A percentile compares a stretch with the other conserved stretches of the same genome.
Conservation (phyloP, 345 rosid species). For the Citrus inodora region DNA sequence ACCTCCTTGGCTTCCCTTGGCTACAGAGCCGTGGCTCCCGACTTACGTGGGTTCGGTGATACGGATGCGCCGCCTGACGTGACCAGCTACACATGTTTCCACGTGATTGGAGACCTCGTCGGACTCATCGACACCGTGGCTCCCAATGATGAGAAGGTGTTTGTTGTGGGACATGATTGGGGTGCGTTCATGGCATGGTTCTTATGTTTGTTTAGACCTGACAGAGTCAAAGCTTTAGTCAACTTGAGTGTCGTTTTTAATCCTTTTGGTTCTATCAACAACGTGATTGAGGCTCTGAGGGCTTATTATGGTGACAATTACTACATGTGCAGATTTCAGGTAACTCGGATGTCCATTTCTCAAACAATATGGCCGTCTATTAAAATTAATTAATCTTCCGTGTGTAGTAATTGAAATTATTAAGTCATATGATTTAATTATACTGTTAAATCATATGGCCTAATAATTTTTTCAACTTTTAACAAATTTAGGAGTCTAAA, state of each 20-base stretch:
- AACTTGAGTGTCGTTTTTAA: conserved; percentile 41
- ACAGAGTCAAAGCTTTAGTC: conserved; percentile 62
- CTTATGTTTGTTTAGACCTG: conserved; percentile 51
- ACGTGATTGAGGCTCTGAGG: conserved; percentile 33
- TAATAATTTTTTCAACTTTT: too few relatives aligned
- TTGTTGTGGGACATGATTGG: conserved; percentile 75
- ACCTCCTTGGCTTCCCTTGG: conserved; percentile 51
- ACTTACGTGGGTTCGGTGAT: conserved; percentile 80
- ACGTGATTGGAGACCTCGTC: conserved; percentile 55
- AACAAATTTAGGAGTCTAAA: too few relatives aligned
- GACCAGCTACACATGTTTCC: conserved; percentile 40
- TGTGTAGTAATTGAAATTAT: too few relatives aligned
- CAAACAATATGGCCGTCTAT: too few relatives aligned
- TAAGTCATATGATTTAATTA: too few relatives aligned
- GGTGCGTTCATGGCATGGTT: conserved; percentile 62
- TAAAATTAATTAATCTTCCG: too few relatives aligned
- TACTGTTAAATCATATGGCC: too few relatives aligned
- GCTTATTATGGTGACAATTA: conserved; percentile 58
- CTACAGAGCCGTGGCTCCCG: conserved; percentile 79
- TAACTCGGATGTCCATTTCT: neutral
- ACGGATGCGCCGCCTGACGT: conserved; percentile 51
- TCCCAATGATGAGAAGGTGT: conserved; percentile 35
- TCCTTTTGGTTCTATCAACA: conserved; percentile 9
- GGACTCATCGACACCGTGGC: conserved; percentile 46
- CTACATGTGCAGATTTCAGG: conserved; percentile 87